Conservation (phyloP, 176 grass and related monocot genomes). For the Juncus inflexus region DNA sequence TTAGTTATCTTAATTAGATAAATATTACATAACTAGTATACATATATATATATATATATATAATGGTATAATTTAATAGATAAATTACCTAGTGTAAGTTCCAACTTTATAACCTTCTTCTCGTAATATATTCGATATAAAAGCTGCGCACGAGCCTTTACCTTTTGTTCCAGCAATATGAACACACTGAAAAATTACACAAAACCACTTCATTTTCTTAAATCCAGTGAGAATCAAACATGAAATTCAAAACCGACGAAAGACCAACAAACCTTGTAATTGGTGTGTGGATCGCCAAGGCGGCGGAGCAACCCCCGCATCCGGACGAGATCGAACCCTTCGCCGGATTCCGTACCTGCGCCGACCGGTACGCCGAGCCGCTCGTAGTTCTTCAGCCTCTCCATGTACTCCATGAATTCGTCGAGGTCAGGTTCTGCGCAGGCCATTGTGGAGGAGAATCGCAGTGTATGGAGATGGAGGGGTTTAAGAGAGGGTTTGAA, state of each 20-base stretch:
- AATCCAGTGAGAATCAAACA: background rate
- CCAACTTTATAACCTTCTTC: slow-evolving; percentile 81
- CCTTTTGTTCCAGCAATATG: slow-evolving; percentile 95
- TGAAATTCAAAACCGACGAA: slow-evolving; percentile 2
- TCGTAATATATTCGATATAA: slow-evolving; percentile 76
- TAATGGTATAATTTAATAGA: background rate
- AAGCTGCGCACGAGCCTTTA: slow-evolving; percentile 81
- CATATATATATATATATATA: background rate
- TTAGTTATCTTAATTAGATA: background rate
- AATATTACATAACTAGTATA: background rate
- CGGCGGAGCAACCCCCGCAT: slow-evolving; percentile 66
- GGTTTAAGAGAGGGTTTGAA: slow-evolving; percentile 1
- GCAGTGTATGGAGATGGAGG: slow-evolving; percentile 1
- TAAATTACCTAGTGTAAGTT: slow-evolving; percentile 70
- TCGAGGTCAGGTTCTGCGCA: slow-evolving; percentile 26
- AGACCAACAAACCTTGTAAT: slow-evolving; percentile 43
- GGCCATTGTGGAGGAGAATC: slow-evolving; percentile 26
- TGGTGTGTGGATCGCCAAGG: slow-evolving; percentile 66
- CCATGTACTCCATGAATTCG: slow-evolving; percentile 78
- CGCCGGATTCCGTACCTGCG: slow-evolving; percentile 70
- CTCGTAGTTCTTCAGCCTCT: slow-evolving; percentile 74
- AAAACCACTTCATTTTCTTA: background rate
- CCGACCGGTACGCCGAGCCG: slow-evolving; percentile 61
- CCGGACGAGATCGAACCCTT: slow-evolving; percentile 83
- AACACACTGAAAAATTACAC: slow-evolving; percentile 43